Evolutionary conservation across 2,329 filamentous ascomycete species (phyloP).

Genomic region (Penicillium sp.): DNA sequence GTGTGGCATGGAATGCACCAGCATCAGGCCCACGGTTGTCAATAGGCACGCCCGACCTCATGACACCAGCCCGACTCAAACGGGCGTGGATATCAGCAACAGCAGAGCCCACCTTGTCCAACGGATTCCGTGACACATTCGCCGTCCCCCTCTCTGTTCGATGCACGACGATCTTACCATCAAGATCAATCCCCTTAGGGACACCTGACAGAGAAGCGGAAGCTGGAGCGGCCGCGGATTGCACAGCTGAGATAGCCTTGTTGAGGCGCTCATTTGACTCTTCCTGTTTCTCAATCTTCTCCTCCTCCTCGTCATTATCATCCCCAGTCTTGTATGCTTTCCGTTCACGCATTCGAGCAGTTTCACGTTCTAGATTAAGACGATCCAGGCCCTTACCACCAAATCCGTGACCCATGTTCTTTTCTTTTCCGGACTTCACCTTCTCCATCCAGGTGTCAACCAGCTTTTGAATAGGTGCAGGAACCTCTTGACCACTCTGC

Average conservation of each 20-base stretch:
- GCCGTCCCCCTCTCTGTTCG: constrained; percentile 61
- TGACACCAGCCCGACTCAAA: constrained; percentile 82
- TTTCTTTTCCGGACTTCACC: constrained; percentile 88
- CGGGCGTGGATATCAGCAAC: constrained; percentile 89
- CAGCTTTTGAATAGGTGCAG: constrained; percentile 63
- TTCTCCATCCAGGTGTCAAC: constrained; percentile 76
- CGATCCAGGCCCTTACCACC: constrained; percentile 91
- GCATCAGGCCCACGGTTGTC: constrained; percentile 98
- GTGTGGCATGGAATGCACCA: constrained; percentile 90
- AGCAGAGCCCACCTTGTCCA: constrained; percentile 86
- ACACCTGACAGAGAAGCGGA: constrained; percentile 42
- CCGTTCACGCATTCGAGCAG: constrained; percentile 79
- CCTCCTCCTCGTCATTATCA: constrained; percentile 69
- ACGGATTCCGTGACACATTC: constrained; percentile 58
- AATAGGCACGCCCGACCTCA: constrained; percentile 88
- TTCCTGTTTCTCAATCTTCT: constrained; percentile 66
- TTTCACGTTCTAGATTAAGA: constrained; percentile 86
- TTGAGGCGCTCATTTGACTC: constrained; percentile 46
- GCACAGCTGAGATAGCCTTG: constrained; percentile 64
- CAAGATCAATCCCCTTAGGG: constrained; percentile 59
- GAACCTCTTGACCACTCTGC: constrained; percentile 82
- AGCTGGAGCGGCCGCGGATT: constrained; percentile 56
- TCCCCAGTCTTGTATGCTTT: constrained; percentile 90
- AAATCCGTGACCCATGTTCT: constrained; percentile 79
- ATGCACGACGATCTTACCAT: constrained; percentile 71